Evolutionary conservation across 495 filamentous ascomycete species (phyloP), one percentile per base, ranked within the genome.

Genomic region (Achaetomiella virescens): DNA sequence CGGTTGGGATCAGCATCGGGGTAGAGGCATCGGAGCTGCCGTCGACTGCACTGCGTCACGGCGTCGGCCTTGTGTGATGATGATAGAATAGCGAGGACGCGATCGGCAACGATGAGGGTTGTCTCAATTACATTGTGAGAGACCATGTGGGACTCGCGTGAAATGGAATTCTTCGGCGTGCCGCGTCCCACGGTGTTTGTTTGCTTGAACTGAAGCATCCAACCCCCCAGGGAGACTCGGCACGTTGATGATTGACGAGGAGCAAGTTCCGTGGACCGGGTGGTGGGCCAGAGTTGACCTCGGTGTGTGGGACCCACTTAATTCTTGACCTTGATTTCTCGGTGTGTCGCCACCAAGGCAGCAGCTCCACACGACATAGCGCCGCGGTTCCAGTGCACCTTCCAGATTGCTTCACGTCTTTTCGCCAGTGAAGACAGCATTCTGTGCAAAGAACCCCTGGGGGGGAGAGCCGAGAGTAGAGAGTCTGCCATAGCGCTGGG

Each of bases 11-110:
- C 2, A 29, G 10, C 8, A 6, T 21, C 12, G 43, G 45, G 29
- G 35, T 45, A 22, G 38, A 31, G 38, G 50, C 37, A 50, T 59
- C 57, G 57, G 57, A 46, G 54, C 49, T 50, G 43, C 57, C 56
- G 56, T 43, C 17, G 27, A 22, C 15, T 22, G 9, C 9, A 25
- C n/a, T n/a, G n/a, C 0, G 15, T 25, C n/a, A 35, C 38, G 31
- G 10, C 14, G 9, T 15, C 37, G 21, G 50, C 22, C 36, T 2
- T 24, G 40, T 35, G 25, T 52, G 52, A 47, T 45, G 40, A 22
- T 48, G 8, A 17, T 25, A 42, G 31, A 12, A 10, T 22, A 12
- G 38, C 38, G 33, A 21, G n/a, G 6, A 33, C 20, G 20, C 22
- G 36, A 51, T 51, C 24, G 48, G 33, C 35, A 29, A 36, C n/a